Evolutionary conservation across 2,329 filamentous ascomycete species (phyloP).

Genomic region (Fusarium albidum): DNA sequence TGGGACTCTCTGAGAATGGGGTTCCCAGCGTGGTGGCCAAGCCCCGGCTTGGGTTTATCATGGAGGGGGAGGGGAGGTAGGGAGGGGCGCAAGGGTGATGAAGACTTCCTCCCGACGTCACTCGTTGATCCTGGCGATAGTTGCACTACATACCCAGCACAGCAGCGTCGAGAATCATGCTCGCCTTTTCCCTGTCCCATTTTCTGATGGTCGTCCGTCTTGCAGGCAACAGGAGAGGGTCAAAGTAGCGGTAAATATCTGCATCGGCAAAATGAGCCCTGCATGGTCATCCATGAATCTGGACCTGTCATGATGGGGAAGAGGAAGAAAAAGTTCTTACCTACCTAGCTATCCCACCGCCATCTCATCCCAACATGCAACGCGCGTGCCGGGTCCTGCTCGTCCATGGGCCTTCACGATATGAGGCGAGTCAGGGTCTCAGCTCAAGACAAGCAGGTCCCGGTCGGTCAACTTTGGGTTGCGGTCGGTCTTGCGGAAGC

Average conservation of each 20-base stretch:
- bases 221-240: slow-evolving; percentile 4
- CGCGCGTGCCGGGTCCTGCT: slow-evolving; percentile 5
- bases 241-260: background rate
- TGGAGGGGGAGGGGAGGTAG: slow-evolving; percentile 4
- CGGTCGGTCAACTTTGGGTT: background rate
- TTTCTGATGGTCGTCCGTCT: background rate
- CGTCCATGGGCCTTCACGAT: background rate
- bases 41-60: slow-evolving; percentile 9
- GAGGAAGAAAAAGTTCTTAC: background rate
- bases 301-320: background rate
- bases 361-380: slow-evolving; percentile 15
- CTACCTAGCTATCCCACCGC: slow-evolving; percentile 10
- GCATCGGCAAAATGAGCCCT: slow-evolving; percentile 8
- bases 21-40: slow-evolving; percentile 15
- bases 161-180: slow-evolving; percentile 1
- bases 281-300: background rate
- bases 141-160: background rate
- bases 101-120: slow-evolving; percentile 13
- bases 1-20: slow-evolving; percentile 27
- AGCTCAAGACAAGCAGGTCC: background rate
- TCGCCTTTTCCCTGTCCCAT: slow-evolving; percentile 1
- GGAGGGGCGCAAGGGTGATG: slow-evolving; percentile 1
- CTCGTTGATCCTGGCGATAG: slow-evolving; percentile 5
- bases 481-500: slow-evolving; percentile 6
- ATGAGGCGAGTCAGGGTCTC: background rate